Base-by-base conservation (phyloP, 1,284 basidiomycete genomes). In the Coniferiporia weirii region DNA sequence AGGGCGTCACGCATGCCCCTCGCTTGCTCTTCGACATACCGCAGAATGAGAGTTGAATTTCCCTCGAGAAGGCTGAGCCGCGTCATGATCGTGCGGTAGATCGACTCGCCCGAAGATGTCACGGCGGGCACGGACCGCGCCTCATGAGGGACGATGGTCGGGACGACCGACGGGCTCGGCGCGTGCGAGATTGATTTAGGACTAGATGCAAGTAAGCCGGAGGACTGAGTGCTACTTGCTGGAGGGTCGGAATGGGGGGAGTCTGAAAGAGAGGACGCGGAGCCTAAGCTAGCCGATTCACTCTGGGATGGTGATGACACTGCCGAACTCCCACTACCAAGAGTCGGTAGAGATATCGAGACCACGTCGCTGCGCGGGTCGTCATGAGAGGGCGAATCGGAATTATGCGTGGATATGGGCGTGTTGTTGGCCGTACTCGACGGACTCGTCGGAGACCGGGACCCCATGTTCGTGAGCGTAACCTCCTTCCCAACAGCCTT, bases 81-180 rank as follows among this genome's bases (percentile, higher is more conserved):
- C 64, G 98, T 96, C 83, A 95, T 95, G 66, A 99, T 99, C 9
- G 90, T 93, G 9, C 94, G 88, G 68, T 97, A 99, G 67, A 99
- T 96, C 0, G 93, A 96, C 72, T 99, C 95, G n/a, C 92, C 91
- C 2, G 84, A 81, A 32, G 80, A 67, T 1, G 69, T 65, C 13
- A 52, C 52, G 61, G 53, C 66, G 49, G 57, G 66, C 58, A 56
- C 46, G 22, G 60, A 48, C 22, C 63, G 58, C n/a, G 60, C 55
- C 59, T 64, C 57, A 66, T 36, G 68, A 62, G 52, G 63, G 62
- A 49, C 64, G 68, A 32, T 52, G 49, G 32, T 59, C 13, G 67
- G 64, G n/a, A 69, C 55, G 44, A 56, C 40, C 40, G 63, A 61
- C 43, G 46, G 40, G 15, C 58, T 32, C 38, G 12, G 19, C 8